Conservation (phyloP, 495 filamentous ascomycete genomes). For the Penicillium nucicola region DNA sequence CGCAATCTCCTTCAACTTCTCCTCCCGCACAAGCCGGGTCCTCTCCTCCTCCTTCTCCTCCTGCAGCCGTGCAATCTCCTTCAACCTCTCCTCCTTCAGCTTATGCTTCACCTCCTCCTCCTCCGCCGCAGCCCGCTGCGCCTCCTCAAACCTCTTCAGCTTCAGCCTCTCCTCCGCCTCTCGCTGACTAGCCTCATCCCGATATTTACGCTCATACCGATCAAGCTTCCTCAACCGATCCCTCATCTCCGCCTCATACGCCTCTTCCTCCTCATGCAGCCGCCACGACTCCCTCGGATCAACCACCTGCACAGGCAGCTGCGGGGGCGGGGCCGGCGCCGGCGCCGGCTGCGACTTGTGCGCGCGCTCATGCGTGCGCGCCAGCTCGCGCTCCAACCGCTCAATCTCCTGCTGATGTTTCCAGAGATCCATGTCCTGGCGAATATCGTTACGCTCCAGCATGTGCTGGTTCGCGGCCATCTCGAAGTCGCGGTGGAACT, state of each 20-base stretch:
- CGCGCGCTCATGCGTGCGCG: constrained; percentile 23
- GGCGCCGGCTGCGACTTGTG: neutral
- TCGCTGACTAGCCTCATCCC: constrained; percentile 28
- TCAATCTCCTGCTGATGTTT: constrained; percentile 46
- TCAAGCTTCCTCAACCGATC: constrained; percentile 33
- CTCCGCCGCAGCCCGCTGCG: constrained; percentile 29
- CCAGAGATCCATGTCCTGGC: constrained; percentile 40
- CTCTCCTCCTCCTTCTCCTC: constrained; percentile 3
- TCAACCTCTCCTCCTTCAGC: constrained; percentile 20
- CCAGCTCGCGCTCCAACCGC: constrained; percentile 41
- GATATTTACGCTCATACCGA: constrained; percentile 31
- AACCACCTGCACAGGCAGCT: neutral
- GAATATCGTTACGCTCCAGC: constrained; percentile 34
- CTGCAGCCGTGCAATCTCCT: constrained; percentile 1
- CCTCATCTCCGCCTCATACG: constrained; percentile 37
- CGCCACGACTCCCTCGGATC: constrained; percentile 19
- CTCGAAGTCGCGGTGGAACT: constrained; percentile 33
- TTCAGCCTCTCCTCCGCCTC: constrained; percentile 27
- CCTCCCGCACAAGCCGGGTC: constrained; percentile 17
- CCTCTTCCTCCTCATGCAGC: constrained; percentile 33
- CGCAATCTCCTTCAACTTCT: constrained; percentile 17
- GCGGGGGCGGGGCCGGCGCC: neutral
- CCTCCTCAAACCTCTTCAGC: constrained; percentile 30
- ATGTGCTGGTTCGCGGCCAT: constrained; percentile 35
- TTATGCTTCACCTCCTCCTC: constrained; percentile 15